Base-by-base conservation (phyloP, 371 early-diverging fungal genomes). In the Batrachochytrium dendrobatidis region DNA sequence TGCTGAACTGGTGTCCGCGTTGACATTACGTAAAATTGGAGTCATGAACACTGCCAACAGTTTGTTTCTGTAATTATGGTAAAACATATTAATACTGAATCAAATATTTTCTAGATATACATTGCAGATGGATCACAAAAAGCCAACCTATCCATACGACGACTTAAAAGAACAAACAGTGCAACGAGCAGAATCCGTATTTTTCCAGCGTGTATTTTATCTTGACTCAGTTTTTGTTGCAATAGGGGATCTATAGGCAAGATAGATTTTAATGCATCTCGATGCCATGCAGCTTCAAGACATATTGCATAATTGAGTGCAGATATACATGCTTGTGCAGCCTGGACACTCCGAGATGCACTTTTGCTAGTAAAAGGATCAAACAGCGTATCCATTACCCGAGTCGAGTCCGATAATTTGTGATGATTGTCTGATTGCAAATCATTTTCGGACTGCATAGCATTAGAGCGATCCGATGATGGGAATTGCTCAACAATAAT, bases 231-330 rank as follows among this genome's bases (percentile, higher is more conserved):
- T 29, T 8, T 22, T 48, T 48, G 49, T 48, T 24, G 49, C 22
- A 29, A 8, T 25, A 6, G 29, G 39, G n/a, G 39, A n/a, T 39
- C 39, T 39, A 15, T n/a, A 39, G n/a, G 39, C 15, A 12, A n/a
- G 39, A 12, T n/a, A 39, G 15, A 15, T 39, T 45, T 45, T 5
- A 3, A 3, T 3, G 46, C 46, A 24, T 51, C 51, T 12, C 30
- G 51, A 24, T 2, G 7, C 24, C 3, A n/a, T 17, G 51, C 51
- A 24, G 51, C 3, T 7, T 51, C 51, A 3, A 51, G 25, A 22
- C 51, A 51, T 7, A 51, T 3, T 32, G 51, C 10, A 22, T 51
- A 51, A 32, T 51, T 51, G 51, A 51, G 3, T 24, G 51, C 51
- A 3, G 28, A 3, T 3, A 51, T 6, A 6, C 12, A 12, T 3